Evolutionary conservation across 768 basidiomycete genomes (phyloP), one percentile per base, ranked within the genome.

Genomic region (Leccinum longicurvipes): DNA sequence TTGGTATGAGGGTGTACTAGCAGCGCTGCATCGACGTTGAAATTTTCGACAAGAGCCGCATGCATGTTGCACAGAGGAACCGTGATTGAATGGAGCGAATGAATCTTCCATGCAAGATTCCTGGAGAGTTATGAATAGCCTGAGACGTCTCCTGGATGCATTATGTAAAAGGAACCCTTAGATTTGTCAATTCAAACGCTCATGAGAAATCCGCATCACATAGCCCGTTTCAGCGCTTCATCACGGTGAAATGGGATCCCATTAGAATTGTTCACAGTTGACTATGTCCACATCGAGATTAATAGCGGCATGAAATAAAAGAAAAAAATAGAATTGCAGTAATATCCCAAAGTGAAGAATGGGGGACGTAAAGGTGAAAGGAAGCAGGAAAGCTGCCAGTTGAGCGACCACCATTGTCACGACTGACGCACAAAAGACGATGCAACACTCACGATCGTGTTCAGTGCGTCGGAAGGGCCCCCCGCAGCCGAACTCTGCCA

Each of bases 401-500:
- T 17, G 25, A 27, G 24, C 19, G 25, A 10, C 17, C 11, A 31
- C 28, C 8, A 27, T 24, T 34, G 24, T 51, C 45, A 59, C 25
- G 7, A 41, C 47, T 24, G 25, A 32, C 17, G 7, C 29, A 34
- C 23, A 3, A 34, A 34, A 19, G 24, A 45, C 2, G 29, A 19
- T 19, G 8, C 3, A 19, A 0, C 27, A 51, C 56, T 46, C 29
- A 47, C 46, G 7, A 25, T 12, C 45, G 34, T 14, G 27, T 29
- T 47, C 23, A 52, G 15, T 57, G 50, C 4, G 57, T 44, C 23
- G 84, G 80, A 11, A 71, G 70, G 1, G 87, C 91, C 1, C 92
- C 92, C n/a, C 90, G 74, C 36, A 94, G 63, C 9, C 84, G 77
- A 8, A 82, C 70, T 4, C 82, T 77, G 0, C 91, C 91, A 59